phyloP scores from a whole-genome alignment of 345 rosid genomes.

The Camelina laxa region DNA sequence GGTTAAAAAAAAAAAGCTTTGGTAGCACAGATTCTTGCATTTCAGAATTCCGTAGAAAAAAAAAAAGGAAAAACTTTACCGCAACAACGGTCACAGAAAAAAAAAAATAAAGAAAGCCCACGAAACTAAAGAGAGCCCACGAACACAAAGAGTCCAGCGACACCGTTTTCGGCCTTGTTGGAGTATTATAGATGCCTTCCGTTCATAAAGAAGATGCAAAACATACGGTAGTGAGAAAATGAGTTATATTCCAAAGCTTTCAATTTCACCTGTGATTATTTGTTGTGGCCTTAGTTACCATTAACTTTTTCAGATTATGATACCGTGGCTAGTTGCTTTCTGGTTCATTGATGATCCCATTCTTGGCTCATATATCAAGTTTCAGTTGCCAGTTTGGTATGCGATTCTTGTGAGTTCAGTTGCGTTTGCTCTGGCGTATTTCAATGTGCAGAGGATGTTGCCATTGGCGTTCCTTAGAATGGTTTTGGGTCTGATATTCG shows the following conservation, averaged over 20 bases:
- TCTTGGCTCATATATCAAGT: slow-evolving; percentile 83
- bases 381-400: slow-evolving; percentile 98
- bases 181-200: neutral
- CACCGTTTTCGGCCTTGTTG: neutral
- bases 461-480: slow-evolving; percentile 91
- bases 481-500: slow-evolving; percentile 89
- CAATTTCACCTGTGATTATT: neutral
- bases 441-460: slow-evolving; percentile 96
- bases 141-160: neutral
- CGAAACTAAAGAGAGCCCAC: neutral
- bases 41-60: too few relatives aligned
- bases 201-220: slow-evolving; percentile 1
- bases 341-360: slow-evolving; percentile 95
- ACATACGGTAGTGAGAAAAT: neutral
- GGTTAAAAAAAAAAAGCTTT: too few relatives aligned
- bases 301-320: slow-evolving; percentile 72
- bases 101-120: too few relatives aligned
- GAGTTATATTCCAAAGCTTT: slow-evolving; percentile 6
- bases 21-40: too few relatives aligned
- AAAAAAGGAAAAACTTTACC: too few relatives aligned
- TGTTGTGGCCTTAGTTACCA: neutral
- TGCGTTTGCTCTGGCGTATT: slow-evolving; percentile 96
- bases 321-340: slow-evolving; percentile 90
- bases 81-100: too few relatives aligned
- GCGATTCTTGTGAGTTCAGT: slow-evolving; percentile 89